Conservation (phyloP, 2,329 filamentous ascomycete genomes). For the Gyromitra esculenta region DNA sequence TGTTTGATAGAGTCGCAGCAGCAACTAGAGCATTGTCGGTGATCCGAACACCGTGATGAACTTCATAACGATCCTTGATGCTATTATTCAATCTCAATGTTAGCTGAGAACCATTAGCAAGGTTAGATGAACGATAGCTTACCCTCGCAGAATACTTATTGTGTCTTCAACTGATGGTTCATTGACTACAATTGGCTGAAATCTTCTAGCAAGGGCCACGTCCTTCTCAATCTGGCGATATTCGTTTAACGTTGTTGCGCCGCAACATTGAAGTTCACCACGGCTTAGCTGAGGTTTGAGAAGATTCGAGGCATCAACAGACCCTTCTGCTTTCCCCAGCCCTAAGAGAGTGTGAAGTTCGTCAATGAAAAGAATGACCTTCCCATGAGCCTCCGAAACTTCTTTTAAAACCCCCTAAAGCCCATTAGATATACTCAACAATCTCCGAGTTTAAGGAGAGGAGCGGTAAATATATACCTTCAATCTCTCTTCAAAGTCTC, state of each 20-base stretch:
- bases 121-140: background rate
- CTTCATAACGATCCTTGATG: constrained; percentile 97
- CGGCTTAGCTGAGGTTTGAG: constrained; percentile 92
- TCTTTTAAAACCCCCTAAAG: constrained; percentile 77
- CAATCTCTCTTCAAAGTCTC: constrained; percentile 93
- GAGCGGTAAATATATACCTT: constrained; percentile 67
- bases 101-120: background rate
- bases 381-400: constrained; percentile 85
- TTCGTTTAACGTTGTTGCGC: constrained; percentile 90
- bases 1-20: constrained; percentile 89
- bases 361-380: constrained; percentile 93
- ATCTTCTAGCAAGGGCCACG: constrained; percentile 87
- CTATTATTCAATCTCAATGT: constrained; percentile 59
- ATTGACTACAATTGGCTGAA: constrained; percentile 92
- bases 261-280: constrained; percentile 93
- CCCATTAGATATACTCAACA: constrained; percentile 1
- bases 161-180: constrained; percentile 92
- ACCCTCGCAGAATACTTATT: constrained; percentile 85
- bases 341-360: constrained; percentile 92
- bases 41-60: constrained; percentile 95
- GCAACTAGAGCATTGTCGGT: constrained; percentile 91
- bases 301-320: constrained; percentile 94
- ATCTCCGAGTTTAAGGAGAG: background rate
- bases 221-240: constrained; percentile 96
- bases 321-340: constrained; percentile 92